phyloP scores from a whole-genome alignment of 1,284 basidiomycete genomes.

The Cutaneotrichosporon curvatum region DNA sequence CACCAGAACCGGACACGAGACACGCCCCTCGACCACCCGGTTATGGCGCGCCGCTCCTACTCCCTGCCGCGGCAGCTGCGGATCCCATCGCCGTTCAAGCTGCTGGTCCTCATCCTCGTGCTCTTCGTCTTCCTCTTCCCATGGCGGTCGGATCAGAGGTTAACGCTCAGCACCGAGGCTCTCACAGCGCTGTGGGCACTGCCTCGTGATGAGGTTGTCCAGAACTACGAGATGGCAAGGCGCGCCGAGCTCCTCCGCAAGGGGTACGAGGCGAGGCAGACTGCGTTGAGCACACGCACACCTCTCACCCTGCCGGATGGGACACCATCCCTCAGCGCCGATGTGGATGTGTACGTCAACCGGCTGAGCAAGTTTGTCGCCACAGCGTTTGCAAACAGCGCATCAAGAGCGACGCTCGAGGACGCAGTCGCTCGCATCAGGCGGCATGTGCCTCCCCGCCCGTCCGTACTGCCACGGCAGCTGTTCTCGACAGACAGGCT shows the following conservation, averaged over 20 bases:
- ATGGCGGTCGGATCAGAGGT: neutral
- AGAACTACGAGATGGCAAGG: conserved; percentile 5
- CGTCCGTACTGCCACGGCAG: conserved; percentile 3
- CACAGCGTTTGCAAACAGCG: conserved; percentile 4
- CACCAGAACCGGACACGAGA: too few species aligned
- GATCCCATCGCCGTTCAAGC: neutral
- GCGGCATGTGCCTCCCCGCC: conserved; percentile 11
- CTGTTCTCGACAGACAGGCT: conserved; percentile 16
- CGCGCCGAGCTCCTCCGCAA: neutral
- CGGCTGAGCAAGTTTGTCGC: conserved; percentile 16
- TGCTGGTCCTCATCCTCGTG: neutral
- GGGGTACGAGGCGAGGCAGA: conserved; percentile 2
- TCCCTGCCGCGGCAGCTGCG: neutral
- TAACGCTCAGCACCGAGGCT: neutral
- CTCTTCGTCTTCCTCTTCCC: conserved; percentile 1
- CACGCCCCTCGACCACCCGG: neutral
- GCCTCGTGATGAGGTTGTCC: conserved; percentile 7
- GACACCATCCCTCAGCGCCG: conserved; percentile 8
- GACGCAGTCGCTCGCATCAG: conserved; percentile 10
- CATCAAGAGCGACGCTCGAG: conserved; percentile 3
- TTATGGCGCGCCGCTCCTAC: too few species aligned
- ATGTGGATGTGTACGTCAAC: conserved; percentile 14
- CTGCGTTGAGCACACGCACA: conserved; percentile 1
- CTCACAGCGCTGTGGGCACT: conserved; percentile 8
- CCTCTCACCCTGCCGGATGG: conserved; percentile 4